Evolutionary conservation across 129 eudicot genomes (phyloP).

Genomic region (Saussurea involucrata): DNA sequence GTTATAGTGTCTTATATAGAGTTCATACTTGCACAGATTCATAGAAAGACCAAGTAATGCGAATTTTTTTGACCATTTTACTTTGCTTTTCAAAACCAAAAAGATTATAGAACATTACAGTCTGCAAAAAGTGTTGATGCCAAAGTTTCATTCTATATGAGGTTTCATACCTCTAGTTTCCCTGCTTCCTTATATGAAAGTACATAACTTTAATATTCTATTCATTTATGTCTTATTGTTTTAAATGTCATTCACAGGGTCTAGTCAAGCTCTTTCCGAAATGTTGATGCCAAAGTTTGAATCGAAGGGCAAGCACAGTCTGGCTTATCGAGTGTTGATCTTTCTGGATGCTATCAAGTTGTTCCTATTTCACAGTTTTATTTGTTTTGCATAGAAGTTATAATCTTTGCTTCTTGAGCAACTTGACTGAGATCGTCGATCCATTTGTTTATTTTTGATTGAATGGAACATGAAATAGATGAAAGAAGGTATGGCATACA

Average conservation of each 20-base stretch:
- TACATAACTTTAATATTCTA: not conserved
- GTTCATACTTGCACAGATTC: not conserved
- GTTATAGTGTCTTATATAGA: not conserved
- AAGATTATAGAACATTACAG: not conserved
- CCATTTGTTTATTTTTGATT: not conserved
- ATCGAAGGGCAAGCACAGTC: not conserved
- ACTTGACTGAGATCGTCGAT: not conserved
- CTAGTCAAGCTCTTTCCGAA: not conserved
- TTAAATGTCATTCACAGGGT: not conserved
- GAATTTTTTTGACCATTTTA: not conserved
- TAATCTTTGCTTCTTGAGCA: not conserved
- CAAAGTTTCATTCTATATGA: too few relatives aligned
- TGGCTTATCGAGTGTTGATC: not conserved
- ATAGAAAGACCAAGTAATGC: not conserved
- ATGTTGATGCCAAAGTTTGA: not conserved
- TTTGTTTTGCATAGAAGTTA: not conserved
- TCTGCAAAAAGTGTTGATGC: too few relatives aligned
- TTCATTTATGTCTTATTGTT: not conserved
- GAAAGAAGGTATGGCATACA: not conserved
- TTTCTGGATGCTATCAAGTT: not conserved
- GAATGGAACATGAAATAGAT: not conserved
- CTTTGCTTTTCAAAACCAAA: not conserved
- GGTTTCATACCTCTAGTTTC: not conserved
- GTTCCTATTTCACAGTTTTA: not conserved
- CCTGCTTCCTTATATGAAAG: not conserved